phyloP scores from a whole-genome alignment of 257 asterid genomes.

The Capsicum pubescens region DNA sequence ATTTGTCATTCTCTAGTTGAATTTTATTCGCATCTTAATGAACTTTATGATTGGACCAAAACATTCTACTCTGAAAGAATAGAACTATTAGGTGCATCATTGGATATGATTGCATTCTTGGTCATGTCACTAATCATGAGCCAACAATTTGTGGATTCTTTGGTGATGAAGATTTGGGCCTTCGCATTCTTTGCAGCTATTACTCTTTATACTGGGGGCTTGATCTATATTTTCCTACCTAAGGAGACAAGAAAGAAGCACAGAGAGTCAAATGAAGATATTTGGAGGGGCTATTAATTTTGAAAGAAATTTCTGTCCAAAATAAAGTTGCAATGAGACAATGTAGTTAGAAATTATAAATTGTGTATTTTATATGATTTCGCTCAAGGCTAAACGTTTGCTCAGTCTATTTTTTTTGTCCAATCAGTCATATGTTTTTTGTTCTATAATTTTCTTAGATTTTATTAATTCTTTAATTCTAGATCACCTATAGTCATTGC shows the following conservation, averaged over 20 bases:
- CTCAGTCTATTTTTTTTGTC: no score
- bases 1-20: neutral
- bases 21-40: neutral
- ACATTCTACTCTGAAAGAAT: neutral
- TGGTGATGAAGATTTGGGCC: no score
- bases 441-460: no score
- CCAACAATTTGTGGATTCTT: neutral
- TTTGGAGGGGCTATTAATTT: neutral
- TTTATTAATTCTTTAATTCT: no score
- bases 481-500: no score
- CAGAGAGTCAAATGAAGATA: neutral
- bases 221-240: neutral
- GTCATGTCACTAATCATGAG: neutral
- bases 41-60: neutral
- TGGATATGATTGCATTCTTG: neutral
- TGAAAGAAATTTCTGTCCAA: no score
- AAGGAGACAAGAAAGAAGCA: neutral
- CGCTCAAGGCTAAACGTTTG: no score
- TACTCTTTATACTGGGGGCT: neutral
- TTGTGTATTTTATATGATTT: no score
- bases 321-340: no score
- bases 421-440: no score
- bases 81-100: neutral
- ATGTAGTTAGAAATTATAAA: no score
- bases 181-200: neutral